phyloP scores from a whole-genome alignment of 1,284 basidiomycete genomes.

The Cutaneotrichosporon sp. region DNA sequence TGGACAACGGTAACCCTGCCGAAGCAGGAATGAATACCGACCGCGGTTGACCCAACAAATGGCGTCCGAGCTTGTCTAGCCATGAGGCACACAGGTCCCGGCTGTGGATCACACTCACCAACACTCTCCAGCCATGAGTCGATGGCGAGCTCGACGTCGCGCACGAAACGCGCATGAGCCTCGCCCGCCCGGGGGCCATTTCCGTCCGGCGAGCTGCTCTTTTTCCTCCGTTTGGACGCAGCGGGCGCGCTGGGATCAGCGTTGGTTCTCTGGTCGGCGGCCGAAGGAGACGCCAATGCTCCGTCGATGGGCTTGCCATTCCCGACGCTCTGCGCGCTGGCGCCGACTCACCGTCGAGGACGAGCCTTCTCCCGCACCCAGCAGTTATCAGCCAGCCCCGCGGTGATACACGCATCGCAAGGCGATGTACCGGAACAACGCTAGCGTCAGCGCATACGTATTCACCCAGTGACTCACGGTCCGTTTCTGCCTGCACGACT shows the following conservation, averaged over 20 bases:
- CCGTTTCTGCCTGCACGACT: slow-evolving; percentile 24
- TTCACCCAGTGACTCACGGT: background rate
- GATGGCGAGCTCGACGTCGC: slow-evolving; percentile 18
- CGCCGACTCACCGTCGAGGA: slow-evolving; percentile 28
- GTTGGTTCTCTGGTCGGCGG: too few relatives aligned
- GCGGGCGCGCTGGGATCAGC: slow-evolving; percentile 13
- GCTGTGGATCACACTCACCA: slow-evolving; percentile 16
- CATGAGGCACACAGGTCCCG: too few relatives aligned
- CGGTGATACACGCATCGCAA: slow-evolving; percentile 21
- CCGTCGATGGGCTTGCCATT: too few relatives aligned
- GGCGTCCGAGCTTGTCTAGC: too few relatives aligned
- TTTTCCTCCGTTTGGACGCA: slow-evolving; percentile 16
- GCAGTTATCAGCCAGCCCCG: slow-evolving; percentile 17
- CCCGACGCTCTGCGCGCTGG: too few relatives aligned
- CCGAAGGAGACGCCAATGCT: too few relatives aligned
- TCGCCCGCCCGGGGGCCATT: slow-evolving; percentile 8
- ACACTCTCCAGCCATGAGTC: slow-evolving; percentile 18
- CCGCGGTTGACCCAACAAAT: too few relatives aligned
- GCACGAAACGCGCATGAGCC: slow-evolving; percentile 16
- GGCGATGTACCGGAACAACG: slow-evolving; percentile 24
- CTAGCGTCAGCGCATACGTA: too few relatives aligned
- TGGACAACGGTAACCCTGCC: too few relatives aligned
- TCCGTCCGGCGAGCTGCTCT: slow-evolving; percentile 9
- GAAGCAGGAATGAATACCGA: too few relatives aligned
- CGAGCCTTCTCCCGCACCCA: slow-evolving; percentile 25